Evolutionary conservation across 805 yeast species (phyloP).

Genomic region (Candida takata): DNA sequence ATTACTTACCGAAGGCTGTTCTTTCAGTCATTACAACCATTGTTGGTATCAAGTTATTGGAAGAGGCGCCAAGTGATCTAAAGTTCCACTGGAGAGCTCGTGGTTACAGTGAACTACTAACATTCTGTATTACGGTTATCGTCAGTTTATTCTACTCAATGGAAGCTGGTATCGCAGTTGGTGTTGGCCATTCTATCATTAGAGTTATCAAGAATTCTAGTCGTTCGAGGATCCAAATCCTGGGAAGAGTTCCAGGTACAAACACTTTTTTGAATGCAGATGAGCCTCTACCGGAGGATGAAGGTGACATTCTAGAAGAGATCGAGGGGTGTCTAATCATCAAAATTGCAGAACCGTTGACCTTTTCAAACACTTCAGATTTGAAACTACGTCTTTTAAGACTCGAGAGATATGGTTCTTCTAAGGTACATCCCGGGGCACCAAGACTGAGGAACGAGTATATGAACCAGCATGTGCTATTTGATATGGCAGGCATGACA

Average conservation of each 20-base stretch:
- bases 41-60: conserved; percentile 70
- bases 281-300: conserved; percentile 35
- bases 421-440: conserved; percentile 68
- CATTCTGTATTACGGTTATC: conserved; percentile 56
- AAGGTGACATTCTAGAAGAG: conserved; percentile 29
- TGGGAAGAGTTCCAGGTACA: conserved; percentile 61
- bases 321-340: conserved; percentile 72
- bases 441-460: conserved; percentile 41
- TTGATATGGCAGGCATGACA: conserved; percentile 80
- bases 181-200: conserved; percentile 71
- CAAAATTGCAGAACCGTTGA: conserved; percentile 80
- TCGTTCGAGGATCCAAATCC: conserved; percentile 74
- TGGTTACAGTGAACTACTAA: conserved; percentile 72
- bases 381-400: conserved; percentile 59
- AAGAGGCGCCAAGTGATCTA: conserved; percentile 79
- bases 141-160: conserved; percentile 69
- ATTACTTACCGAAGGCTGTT: conserved; percentile 71
- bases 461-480: conserved; percentile 50
- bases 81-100: conserved; percentile 62
- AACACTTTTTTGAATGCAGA: conserved; percentile 67
- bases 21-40: conserved; percentile 73
- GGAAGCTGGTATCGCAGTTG: conserved; percentile 87
- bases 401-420: conserved; percentile 71
- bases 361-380: conserved; percentile 81
- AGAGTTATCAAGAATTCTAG: conserved; percentile 78